phyloP scores from a whole-genome alignment of 1,284 basidiomycete species.

The Serendipita sp. region DNA sequence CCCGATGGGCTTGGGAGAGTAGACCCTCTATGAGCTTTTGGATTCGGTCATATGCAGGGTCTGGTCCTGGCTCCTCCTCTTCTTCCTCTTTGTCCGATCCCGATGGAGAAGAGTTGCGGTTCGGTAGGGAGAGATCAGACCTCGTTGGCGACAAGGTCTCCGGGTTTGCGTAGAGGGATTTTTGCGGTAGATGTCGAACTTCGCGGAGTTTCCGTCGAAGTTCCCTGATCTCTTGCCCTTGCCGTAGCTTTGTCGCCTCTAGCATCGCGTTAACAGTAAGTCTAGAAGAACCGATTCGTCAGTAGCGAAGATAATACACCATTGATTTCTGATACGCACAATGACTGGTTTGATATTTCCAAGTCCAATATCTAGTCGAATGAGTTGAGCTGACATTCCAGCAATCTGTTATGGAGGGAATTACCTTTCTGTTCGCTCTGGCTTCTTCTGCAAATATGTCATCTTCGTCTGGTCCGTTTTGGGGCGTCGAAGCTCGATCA shows the following conservation, averaged over 20 bases:
- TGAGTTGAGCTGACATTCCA: background rate
- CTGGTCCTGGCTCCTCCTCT: constrained; percentile 25
- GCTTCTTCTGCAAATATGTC: constrained; percentile 48
- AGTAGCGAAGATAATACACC: background rate
- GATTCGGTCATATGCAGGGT: constrained; percentile 7
- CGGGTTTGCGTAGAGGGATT: constrained; percentile 31
- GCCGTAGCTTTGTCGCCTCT: constrained; percentile 58
- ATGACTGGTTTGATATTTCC: constrained; percentile 67
- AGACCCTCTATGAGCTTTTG: constrained; percentile 5
- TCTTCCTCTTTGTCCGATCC: constrained; percentile 23
- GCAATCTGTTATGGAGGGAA: constrained; percentile 8
- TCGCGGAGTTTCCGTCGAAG: constrained; percentile 61
- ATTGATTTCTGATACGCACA: constrained; percentile 19
- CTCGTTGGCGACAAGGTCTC: constrained; percentile 47
- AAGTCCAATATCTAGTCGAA: constrained; percentile 57
- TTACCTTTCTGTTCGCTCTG: constrained; percentile 65
- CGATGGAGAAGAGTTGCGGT: constrained; percentile 8
- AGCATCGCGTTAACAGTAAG: constrained; percentile 61
- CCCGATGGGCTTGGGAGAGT: background rate
- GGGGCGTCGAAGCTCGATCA: constrained; percentile 11
- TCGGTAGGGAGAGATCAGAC: constrained; percentile 31
- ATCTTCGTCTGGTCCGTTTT: constrained; percentile 24
- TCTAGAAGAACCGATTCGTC: background rate
- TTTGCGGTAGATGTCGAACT: constrained; percentile 29
- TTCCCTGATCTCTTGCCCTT: constrained; percentile 66